These are phyloP conservation scores for Termitomyces bulborhizus DNA, from an alignment of 768 basidiomycete genomes.

Conservation along the genomic window DNA sequence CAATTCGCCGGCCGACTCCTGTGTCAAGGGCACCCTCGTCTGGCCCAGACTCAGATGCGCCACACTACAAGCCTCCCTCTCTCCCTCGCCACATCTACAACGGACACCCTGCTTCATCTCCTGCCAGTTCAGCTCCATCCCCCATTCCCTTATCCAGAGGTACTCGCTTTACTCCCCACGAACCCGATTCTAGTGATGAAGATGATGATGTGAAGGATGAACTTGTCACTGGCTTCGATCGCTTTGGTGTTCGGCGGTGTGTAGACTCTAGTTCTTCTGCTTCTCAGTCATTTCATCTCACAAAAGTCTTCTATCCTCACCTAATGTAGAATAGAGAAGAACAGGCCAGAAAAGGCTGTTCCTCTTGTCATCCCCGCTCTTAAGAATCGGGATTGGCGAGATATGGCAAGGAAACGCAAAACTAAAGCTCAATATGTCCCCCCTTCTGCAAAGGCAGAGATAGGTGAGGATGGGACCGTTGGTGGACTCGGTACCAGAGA, in stretches of 20 bases:
- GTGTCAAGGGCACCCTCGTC: constrained; percentile 56
- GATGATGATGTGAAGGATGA: constrained; percentile 63
- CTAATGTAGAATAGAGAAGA: constrained; percentile 35
- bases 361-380: constrained; percentile 84
- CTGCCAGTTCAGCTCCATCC: constrained; percentile 41
- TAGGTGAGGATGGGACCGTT: constrained; percentile 66
- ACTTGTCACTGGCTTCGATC: constrained; percentile 66
- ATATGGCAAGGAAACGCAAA: constrained; percentile 62
- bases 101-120: constrained; percentile 30
- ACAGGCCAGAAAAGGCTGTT: constrained; percentile 39
- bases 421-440: constrained; percentile 57
- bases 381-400: constrained; percentile 89
- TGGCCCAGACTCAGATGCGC: constrained; percentile 53
- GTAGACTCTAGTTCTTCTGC: constrained; percentile 29
- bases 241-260: constrained; percentile 81
- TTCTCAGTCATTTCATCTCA: constrained; percentile 65
- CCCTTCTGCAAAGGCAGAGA: constrained; percentile 44
- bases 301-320: constrained; percentile 37
- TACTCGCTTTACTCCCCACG: constrained; percentile 19
- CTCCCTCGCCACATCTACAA: constrained; percentile 49
- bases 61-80: constrained; percentile 50
- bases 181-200: constrained; percentile 53
- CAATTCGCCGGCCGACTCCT: constrained; percentile 74
- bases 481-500: constrained; percentile 74
- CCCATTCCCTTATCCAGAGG: constrained; percentile 25